These are phyloP conservation scores for Calonectria fujianensis DNA, from an alignment of 2,329 filamentous ascomycete species.

Conservation along the genomic window DNA sequence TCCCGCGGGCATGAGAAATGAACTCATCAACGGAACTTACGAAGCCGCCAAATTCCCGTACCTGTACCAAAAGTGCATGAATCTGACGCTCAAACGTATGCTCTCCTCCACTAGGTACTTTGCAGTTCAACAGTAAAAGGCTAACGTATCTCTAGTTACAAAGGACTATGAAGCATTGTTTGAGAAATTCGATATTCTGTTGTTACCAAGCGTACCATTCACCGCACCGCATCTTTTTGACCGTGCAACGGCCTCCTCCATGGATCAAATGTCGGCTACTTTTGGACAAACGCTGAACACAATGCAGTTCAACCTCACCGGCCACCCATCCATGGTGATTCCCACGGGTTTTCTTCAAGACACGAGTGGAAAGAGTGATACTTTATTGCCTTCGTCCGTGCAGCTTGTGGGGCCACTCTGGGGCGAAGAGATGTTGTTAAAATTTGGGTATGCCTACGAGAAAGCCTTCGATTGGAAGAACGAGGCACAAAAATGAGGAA, in stretches of 20 bases:
- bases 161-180: background rate
- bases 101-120: too few relatives aligned
- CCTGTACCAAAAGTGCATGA: conserved; percentile 25
- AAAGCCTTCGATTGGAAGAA: conserved; percentile 3
- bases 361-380: background rate
- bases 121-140: background rate
- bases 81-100: conserved; percentile 13
- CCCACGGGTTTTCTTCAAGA: background rate
- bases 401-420: conserved; percentile 10
- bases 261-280: conserved; percentile 2
- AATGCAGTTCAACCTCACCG: conserved; percentile 13
- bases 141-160: background rate
- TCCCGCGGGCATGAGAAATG: conserved; percentile 12
- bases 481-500: background rate
- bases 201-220: conserved; percentile 2
- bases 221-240: conserved; percentile 8
- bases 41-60: background rate
- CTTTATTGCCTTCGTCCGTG: background rate
- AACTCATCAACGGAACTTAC: conserved; percentile 19
- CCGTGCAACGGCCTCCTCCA: conserved; percentile 1
- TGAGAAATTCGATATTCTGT: background rate
- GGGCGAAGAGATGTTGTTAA: conserved; percentile 14
- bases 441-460: conserved; percentile 15
- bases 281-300: conserved; percentile 20
- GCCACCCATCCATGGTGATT: conserved; percentile 7